These are phyloP conservation scores for Arabidopsis thaliana DNA, from an alignment of 345 rosid genomes.

Conservation along the genomic window TAIR10.1 NC_003071.7:490501-491000, in stretches of 20 bases:
- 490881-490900: neutral
- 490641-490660: neutral
- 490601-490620: constrained; percentile 10
- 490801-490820: neutral
- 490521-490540: neutral
- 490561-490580: neutral
- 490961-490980: neutral
- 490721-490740: neutral
- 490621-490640: neutral
- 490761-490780: constrained; percentile 13
- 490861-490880: neutral
- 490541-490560: neutral
- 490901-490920: neutral
- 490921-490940: neutral
- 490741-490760: neutral
- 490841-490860: neutral
- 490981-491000: neutral
- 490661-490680: neutral
- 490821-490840: constrained; percentile 5
- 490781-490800: neutral
- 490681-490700: constrained; percentile 6
- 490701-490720: constrained; percentile 24
- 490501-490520: neutral
- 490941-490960: constrained; percentile 14
- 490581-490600: neutral